phyloP scores from a whole-genome alignment of 805 yeast genomes.

The Starmerella etchellsii region DNA sequence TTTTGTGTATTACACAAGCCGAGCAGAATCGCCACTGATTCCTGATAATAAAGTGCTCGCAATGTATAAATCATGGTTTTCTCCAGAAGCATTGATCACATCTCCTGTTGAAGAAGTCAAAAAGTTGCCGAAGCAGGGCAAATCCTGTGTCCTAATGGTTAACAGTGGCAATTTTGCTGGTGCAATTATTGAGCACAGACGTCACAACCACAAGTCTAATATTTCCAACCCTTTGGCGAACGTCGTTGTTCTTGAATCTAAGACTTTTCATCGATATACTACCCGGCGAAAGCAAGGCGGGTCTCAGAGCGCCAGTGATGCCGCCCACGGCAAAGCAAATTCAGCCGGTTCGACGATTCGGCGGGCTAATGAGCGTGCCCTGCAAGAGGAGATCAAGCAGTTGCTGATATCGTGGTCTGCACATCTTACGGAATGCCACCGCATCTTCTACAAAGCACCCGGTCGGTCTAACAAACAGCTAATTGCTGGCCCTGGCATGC shows the following conservation, averaged over 20 bases:
- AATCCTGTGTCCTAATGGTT: slow-evolving; percentile 76
- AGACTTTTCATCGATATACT: slow-evolving; percentile 87
- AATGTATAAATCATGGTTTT: slow-evolving; percentile 52
- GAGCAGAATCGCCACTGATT: slow-evolving; percentile 18
- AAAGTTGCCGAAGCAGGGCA: slow-evolving; percentile 27
- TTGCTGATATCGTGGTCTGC: slow-evolving; percentile 53
- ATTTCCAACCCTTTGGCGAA: slow-evolving; percentile 42
- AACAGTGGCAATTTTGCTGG: slow-evolving; percentile 99
- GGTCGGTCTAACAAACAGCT: slow-evolving; percentile 55
- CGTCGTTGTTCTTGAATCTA: slow-evolving; percentile 45
- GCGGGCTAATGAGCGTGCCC: slow-evolving; percentile 77
- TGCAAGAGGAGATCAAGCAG: slow-evolving; percentile 64
- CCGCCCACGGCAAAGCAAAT: slow-evolving; percentile 85
- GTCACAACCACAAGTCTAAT: slow-evolving; percentile 34
- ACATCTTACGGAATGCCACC: slow-evolving; percentile 43
- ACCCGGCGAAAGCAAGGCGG: slow-evolving; percentile 98
- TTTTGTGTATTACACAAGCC: slow-evolving; percentile 43
- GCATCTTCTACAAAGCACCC: slow-evolving; percentile 68
- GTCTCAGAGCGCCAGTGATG: slow-evolving; percentile 83
- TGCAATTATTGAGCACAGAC: slow-evolving; percentile 70
- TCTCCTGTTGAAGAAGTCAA: slow-evolving; percentile 42
- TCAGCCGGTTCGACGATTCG: slow-evolving; percentile 89
- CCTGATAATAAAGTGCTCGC: slow-evolving; percentile 44
- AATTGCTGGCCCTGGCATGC: slow-evolving; percentile 47
- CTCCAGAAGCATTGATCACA: slow-evolving; percentile 28